phyloP scores from a whole-genome alignment of 176 grass and related monocot species.

The Raddia guianensis region DNA sequence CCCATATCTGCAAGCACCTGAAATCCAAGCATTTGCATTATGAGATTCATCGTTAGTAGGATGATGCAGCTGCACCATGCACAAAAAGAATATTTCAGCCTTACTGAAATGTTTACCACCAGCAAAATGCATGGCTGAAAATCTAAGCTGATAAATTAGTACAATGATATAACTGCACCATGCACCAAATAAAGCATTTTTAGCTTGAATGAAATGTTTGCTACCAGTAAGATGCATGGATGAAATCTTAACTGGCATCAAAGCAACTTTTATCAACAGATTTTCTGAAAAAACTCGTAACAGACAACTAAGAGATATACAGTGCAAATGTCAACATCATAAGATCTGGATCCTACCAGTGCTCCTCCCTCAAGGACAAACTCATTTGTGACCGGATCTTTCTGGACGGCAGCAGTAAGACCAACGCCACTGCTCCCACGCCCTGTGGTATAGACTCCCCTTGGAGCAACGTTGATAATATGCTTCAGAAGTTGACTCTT shows the following conservation, averaged over 20 bases:
- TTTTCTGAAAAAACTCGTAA: neutral
- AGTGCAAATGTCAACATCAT: constrained; percentile 10
- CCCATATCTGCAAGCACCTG: constrained; percentile 98
- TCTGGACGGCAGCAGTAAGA: constrained; percentile 95
- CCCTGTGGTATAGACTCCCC: constrained; percentile 98
- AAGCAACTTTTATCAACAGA: constrained; percentile 12
- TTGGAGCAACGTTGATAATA: constrained; percentile 98
- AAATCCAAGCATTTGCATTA: constrained; percentile 36
- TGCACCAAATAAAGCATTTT: constrained; percentile 26
- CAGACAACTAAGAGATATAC: constrained; percentile 27
- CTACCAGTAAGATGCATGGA: neutral
- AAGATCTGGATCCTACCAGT: constrained; percentile 61
- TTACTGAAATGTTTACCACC: neutral
- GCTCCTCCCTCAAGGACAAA: constrained; percentile 99
- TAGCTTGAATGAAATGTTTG: neutral
- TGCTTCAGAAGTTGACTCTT: constrained; percentile 99
- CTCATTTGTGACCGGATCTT: constrained; percentile 95
- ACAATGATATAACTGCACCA: neutral
- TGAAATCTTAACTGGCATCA: constrained; percentile 3
- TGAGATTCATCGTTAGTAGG: constrained; percentile 14
- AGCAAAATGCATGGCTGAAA: neutral
- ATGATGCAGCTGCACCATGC: neutral
- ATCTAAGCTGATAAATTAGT: constrained; percentile 10
- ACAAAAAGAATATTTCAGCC: neutral
- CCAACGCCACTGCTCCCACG: constrained; percentile 96